phyloP scores from a whole-genome alignment of 306 rosid species.

The Malus fusca region DNA sequence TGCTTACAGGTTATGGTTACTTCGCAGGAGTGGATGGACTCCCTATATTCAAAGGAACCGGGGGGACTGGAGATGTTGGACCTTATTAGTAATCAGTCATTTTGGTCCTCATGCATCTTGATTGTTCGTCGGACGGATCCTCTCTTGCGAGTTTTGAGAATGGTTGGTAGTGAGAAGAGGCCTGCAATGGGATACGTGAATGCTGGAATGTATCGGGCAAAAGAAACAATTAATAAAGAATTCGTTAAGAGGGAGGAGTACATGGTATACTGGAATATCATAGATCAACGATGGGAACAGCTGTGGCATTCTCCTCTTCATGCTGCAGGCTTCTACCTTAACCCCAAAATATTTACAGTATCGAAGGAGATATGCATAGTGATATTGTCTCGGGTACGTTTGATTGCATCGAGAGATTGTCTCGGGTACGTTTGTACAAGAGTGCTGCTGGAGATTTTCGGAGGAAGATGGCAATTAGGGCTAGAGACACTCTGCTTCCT shows the following conservation, averaged over 20 bases:
- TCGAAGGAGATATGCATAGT: conserved; percentile 60
- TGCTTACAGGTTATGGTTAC: conserved; percentile 76
- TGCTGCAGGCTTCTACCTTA: conserved; percentile 78
- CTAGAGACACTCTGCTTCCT: conserved; percentile 79
- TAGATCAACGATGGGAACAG: conserved; percentile 79
- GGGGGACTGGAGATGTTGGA: conserved; percentile 81
- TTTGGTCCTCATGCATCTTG: conserved; percentile 79
- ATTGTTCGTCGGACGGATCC: conserved; percentile 59
- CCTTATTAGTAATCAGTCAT: conserved; percentile 52
- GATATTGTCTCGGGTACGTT: conserved; percentile 62
- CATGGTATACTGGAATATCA: conserved; percentile 77
- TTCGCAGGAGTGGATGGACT: conserved; percentile 87
- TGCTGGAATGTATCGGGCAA: conserved; percentile 77
- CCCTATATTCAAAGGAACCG: conserved; percentile 66
- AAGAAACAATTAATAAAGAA: conserved; percentile 73
- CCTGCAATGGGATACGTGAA: conserved; percentile 80
- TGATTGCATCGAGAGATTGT: conserved; percentile 86
- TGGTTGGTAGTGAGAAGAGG: conserved; percentile 56
- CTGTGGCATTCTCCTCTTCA: conserved; percentile 77
- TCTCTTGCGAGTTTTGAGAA: conserved; percentile 61
- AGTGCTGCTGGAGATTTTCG: conserved; percentile 74
- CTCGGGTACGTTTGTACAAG: conserved; percentile 68
- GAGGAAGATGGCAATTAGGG: conserved; percentile 85
- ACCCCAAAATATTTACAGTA: conserved; percentile 77
- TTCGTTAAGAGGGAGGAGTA: conserved; percentile 67